Conservation (phyloP, 129 eudicot species). For the Scalesia atractyloides region DNA sequence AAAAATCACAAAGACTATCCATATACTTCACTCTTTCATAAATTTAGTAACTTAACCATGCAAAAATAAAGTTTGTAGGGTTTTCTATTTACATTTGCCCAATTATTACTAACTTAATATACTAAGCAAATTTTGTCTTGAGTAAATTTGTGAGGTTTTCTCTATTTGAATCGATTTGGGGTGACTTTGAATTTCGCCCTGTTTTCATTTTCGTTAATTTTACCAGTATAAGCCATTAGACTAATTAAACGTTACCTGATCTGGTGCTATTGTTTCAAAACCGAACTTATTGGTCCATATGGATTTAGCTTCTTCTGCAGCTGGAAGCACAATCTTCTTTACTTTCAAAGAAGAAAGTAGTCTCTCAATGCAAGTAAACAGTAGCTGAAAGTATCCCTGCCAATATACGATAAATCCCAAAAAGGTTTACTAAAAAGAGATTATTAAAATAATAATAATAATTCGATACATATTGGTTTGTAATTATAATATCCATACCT, state of each 20-base stretch:
- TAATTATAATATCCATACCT: conserved; percentile 49
- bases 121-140: background rate
- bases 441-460: background rate
- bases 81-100: background rate
- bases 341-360: conserved; percentile 64
- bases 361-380: conserved; percentile 86
- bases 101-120: background rate
- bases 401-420: conserved; percentile 8
- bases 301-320: conserved; percentile 86
- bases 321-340: conserved; percentile 82
- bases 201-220: background rate
- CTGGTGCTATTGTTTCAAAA: conserved; percentile 49
- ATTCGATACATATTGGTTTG: background rate
- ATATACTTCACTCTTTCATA: background rate
- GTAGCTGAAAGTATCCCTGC: conserved; percentile 84
- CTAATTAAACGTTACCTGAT: conserved; percentile 41
- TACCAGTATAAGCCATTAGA: background rate
- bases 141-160: background rate
- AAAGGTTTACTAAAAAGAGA: background rate
- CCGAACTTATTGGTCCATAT: conserved; percentile 86
- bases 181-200: background rate
- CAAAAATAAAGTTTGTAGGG: background rate
- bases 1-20: too few relatives aligned
- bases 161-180: background rate
- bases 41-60: background rate